A percentile compares a stretch with the other conserved stretches of the same genome.
These are phyloP conservation scores for Lagerstroemia speciosa DNA, from an alignment of 345 rosid genomes.

Conservation along the genomic window DNA sequence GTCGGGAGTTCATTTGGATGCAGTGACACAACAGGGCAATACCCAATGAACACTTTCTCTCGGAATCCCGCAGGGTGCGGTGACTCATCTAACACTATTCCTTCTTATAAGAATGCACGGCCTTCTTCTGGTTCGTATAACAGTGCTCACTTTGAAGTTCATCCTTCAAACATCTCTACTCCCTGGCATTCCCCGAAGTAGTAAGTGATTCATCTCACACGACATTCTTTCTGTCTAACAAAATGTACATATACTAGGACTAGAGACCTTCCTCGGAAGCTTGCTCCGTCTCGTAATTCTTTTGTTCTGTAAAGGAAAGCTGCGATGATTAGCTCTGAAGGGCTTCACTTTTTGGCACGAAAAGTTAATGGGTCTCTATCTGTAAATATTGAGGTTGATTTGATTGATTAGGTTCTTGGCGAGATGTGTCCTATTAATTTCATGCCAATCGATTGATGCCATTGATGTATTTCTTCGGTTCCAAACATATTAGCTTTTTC, in stretches of 20 bases:
- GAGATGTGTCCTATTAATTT: neutral
- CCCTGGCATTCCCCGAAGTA: neutral
- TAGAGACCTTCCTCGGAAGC: neutral
- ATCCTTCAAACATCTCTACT: neutral
- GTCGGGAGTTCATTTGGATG: neutral
- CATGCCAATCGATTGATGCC: no score
- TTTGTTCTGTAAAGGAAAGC: neutral
- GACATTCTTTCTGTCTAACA: neutral
- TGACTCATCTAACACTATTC: neutral
- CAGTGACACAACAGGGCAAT: neutral
- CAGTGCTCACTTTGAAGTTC: neutral
- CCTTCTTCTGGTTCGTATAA: neutral
- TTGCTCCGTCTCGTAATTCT: neutral
- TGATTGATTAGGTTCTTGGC: no score
- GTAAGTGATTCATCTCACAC: neutral
- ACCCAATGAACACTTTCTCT: neutral
- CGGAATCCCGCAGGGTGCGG: neutral
- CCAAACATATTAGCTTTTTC: no score
- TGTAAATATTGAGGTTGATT: neutral
- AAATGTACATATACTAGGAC: neutral
- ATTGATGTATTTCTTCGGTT: neutral
- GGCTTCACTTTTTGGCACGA: no score
- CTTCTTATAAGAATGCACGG: neutral
- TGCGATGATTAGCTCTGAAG: neutral
- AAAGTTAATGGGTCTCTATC: neutral